Base-by-base conservation (phyloP, 2,329 filamentous ascomycete genomes). In the Thelonectria discophora region DNA sequence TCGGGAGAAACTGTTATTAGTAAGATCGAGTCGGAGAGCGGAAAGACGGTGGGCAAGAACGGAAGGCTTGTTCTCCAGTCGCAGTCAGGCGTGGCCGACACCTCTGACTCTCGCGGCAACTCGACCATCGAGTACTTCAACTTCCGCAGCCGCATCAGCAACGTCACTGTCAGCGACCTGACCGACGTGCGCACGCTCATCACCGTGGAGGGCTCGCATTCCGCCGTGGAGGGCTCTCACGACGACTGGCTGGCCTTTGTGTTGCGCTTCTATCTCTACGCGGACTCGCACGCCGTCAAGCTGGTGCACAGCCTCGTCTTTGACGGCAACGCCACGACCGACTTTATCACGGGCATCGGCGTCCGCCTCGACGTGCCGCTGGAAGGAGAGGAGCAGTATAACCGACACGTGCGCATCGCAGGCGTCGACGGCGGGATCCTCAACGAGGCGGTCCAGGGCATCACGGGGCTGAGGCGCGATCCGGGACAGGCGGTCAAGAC, bases 361-460 rank as follows among this genome's bases (percentile, higher is more conserved):
- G 73, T 88, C 10, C 79, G 78, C 1, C 86, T 88, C 45, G 76
- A 82, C 10, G 80, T 89, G 0, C 86, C 86, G 0, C 76, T 89
- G 0, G 74, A 75, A 2, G 79, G 74, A 0, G 82, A 86, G 39
- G 78, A 86, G 60, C 68, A 83, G 7, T 87, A 87, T 68, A 81
- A 89, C 70, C 84, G 86, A 2, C 86, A 89, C 58, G 72, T 89
- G 6, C 77, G 86, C 9, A 77, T 89, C 18, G 81, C 84, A 0
- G 85, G 86, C 12, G 80, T 81, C 0, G 79, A 84, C 3, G 84
- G 84, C 1, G 86, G 86, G 0, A 71, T 88, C 7, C 74, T 89
- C 0, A 81, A 78, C 18, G 87, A 89, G 68, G 83, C 84, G 0
- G 83, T 88, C 0, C 81, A 87, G 66, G 86, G 86, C 1, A 78